These are phyloP conservation scores for Ceraceosorus guamensis DNA, from an alignment of 1,284 basidiomycete species.

Conservation along the genomic window DNA sequence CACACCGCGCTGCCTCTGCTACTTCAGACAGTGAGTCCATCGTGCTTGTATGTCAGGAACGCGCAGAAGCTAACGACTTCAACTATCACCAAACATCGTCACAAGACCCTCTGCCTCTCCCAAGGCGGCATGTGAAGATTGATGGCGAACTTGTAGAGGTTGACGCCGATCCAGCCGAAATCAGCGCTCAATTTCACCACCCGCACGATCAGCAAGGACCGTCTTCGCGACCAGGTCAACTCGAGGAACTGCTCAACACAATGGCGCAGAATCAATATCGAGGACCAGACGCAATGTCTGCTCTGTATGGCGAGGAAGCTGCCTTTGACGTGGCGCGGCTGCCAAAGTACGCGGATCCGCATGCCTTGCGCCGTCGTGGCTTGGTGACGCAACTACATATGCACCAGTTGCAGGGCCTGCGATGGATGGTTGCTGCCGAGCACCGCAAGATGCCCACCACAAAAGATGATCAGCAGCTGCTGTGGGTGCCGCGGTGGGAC, in stretches of 20 bases:
- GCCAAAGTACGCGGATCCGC: constrained; percentile 5
- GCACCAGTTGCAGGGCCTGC: constrained; percentile 14
- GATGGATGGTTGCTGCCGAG: constrained; percentile 13
- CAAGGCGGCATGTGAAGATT: too few relatives aligned
- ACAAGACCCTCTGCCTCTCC: too few relatives aligned
- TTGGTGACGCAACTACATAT: constrained; percentile 8
- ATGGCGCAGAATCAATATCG: constrained; percentile 7
- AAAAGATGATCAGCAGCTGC: neutral
- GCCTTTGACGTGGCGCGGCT: constrained; percentile 8
- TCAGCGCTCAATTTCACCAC: too few relatives aligned
- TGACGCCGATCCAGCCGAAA: too few relatives aligned
- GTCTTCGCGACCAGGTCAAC: too few relatives aligned
- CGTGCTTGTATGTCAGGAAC: too few relatives aligned
- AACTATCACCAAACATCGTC: too few relatives aligned
- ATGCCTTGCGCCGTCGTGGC: constrained; percentile 1
- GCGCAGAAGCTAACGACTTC: too few relatives aligned
- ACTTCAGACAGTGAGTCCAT: too few relatives aligned
- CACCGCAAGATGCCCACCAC: constrained; percentile 8
- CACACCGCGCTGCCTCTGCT: too few relatives aligned
- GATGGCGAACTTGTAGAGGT: too few relatives aligned
- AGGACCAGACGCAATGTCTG: constrained; percentile 3
- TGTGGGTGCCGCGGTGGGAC: neutral
- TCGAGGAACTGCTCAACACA: constrained; percentile 3
- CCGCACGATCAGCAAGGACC: too few relatives aligned
- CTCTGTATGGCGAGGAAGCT: constrained; percentile 8